Conservation (phyloP, 164 flowering plant genomes). For the Nymphaea thermarum region DNA sequence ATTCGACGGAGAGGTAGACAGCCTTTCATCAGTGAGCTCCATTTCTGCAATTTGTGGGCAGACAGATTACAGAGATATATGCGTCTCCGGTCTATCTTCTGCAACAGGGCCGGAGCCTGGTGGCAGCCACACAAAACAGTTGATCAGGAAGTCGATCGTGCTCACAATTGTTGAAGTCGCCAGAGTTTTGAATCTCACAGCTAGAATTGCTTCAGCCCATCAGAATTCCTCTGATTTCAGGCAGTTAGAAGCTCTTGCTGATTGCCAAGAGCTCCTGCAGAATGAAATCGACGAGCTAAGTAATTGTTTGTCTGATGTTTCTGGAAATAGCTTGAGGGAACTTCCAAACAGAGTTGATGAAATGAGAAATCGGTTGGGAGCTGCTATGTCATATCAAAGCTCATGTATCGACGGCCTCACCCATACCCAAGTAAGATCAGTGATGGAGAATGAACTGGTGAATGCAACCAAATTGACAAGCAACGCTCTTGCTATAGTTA, state of each 20-base stretch:
- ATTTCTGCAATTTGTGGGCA: neutral
- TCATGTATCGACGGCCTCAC: slow-evolving; percentile 37
- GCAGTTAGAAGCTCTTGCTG: slow-evolving; percentile 9
- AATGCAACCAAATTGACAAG: slow-evolving; percentile 31
- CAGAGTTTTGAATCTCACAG: neutral
- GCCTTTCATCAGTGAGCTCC: neutral
- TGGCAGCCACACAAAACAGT: neutral
- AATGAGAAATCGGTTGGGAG: slow-evolving; percentile 39
- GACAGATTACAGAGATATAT: neutral
- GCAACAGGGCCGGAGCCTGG: neutral
- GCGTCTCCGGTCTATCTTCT: neutral
- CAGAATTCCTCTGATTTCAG: neutral
- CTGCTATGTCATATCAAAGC: slow-evolving; percentile 35
- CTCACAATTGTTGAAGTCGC: neutral
- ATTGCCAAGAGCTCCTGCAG: slow-evolving; percentile 32
- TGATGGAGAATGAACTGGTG: slow-evolving; percentile 16
- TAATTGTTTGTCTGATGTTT: slow-evolving; percentile 19
- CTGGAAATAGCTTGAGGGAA: slow-evolving; percentile 14
- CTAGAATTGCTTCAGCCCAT: neutral
- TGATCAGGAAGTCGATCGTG: neutral
- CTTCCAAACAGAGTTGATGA: slow-evolving; percentile 20
- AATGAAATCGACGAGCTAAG: slow-evolving; percentile 31
- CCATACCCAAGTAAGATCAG: slow-evolving; percentile 17
- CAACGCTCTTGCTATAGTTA: slow-evolving; percentile 37
- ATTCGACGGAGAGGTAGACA: neutral